A percentile compares a stretch with the other conserved stretches of the same genome.
Evolutionary conservation across 345 rosid genomes (phyloP).

Genomic region (Abelmoschus esculentus): DNA sequence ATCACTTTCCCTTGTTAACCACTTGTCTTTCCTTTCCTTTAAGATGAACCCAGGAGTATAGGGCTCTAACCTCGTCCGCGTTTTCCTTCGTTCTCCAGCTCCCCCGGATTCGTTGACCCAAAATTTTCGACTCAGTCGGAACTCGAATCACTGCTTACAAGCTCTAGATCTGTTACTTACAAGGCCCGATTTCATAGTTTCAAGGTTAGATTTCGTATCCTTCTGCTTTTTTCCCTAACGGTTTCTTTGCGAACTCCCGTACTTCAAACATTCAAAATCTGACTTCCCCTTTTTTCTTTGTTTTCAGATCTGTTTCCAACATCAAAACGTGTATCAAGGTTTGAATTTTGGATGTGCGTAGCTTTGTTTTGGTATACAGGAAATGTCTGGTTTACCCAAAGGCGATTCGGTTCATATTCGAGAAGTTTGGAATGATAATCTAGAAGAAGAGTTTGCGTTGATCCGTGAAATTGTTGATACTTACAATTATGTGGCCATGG

Average conservation of each 20-base stretch:
- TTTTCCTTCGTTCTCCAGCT: background rate
- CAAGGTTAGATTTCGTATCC: constrained; percentile 34
- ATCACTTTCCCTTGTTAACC: background rate
- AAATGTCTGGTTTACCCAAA: too few relatives aligned
- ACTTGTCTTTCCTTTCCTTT: background rate
- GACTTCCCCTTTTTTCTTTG: background rate
- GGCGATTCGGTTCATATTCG: too few relatives aligned
- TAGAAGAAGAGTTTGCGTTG: too few relatives aligned
- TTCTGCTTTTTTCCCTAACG: background rate
- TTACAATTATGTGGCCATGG: too few relatives aligned
- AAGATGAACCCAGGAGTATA: constrained; percentile 6
- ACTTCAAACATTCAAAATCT: background rate
- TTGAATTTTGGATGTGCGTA: too few relatives aligned
- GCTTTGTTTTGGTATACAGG: too few relatives aligned
- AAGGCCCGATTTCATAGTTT: constrained; percentile 15
- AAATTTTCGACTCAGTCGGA: background rate
- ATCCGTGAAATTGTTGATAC: too few relatives aligned
- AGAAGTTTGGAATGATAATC: too few relatives aligned
- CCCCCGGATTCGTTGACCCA: constrained; percentile 22
- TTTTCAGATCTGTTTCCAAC: constrained; percentile 3
- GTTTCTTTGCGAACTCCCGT: background rate
- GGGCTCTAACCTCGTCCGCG: background rate
- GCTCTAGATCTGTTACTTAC: constrained; percentile 27
- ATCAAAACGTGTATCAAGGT: background rate
- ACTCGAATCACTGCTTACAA: background rate